Evolutionary conservation across 495 filamentous ascomycete genomes (phyloP).

Genomic region (Jackrogersella minutella): DNA sequence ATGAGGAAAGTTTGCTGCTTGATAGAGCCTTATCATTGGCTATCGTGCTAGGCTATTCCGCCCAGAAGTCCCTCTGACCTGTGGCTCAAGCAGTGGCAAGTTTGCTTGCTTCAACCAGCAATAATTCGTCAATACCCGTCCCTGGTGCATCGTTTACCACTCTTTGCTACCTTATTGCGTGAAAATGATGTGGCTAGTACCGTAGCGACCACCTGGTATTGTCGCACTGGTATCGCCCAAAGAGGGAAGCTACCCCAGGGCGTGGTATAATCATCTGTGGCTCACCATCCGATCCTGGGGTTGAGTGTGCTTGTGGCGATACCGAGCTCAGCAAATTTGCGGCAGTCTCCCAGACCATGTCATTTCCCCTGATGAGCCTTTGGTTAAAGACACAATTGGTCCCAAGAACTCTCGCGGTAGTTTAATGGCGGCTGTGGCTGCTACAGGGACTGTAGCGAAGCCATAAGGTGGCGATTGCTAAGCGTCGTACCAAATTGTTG

Average conservation of each 20-base stretch:
- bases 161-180: slow-evolving; percentile 3
- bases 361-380: slow-evolving; percentile 6
- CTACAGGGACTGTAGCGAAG: slow-evolving; percentile 27
- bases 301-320: slow-evolving; percentile 28
- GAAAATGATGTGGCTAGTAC: slow-evolving; percentile 28
- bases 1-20: slow-evolving; percentile 36
- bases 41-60: not conserved
- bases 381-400: slow-evolving; percentile 17
- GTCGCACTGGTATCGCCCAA: slow-evolving; percentile 26
- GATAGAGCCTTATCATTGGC: slow-evolving; percentile 32
- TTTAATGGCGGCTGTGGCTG: slow-evolving; percentile 17
- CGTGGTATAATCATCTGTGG: slow-evolving; percentile 34
- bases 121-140: slow-evolving; percentile 1
- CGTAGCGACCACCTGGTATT: not conserved
- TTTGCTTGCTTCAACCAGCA: not conserved
- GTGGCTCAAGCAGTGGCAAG: slow-evolving; percentile 30
- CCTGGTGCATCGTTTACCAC: not conserved
- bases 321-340: not conserved
- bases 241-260: slow-evolving; percentile 35
- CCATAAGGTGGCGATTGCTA: slow-evolving; percentile 22
- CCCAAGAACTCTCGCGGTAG: not conserved
- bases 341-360: slow-evolving; percentile 6
- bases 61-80: slow-evolving; percentile 17
- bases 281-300: slow-evolving; percentile 17
- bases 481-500: slow-evolving; percentile 15